Evolutionary conservation across 768 basidiomycete genomes (phyloP).

Genomic region (Boletus eberwhitei): DNA sequence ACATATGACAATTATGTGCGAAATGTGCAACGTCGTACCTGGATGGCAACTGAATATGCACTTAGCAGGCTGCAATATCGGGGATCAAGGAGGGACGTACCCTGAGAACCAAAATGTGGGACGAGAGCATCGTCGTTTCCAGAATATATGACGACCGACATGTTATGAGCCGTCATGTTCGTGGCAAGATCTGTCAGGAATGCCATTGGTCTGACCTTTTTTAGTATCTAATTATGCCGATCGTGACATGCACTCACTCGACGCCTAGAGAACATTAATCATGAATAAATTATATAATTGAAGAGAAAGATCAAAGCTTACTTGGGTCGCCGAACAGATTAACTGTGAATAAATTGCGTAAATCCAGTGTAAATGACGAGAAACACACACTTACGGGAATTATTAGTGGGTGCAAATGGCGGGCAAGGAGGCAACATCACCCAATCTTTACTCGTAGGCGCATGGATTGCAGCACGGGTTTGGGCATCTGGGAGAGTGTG

Average conservation of each 20-base stretch:
- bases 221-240: neutral
- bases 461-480: conserved; percentile 60
- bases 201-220: conserved; percentile 48
- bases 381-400: conserved; percentile 11
- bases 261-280: conserved; percentile 21
- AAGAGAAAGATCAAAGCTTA: conserved; percentile 14
- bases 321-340: conserved; percentile 28
- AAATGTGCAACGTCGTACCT: conserved; percentile 32
- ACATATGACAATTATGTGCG: neutral
- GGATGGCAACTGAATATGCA: conserved; percentile 46
- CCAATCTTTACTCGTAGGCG: conserved; percentile 60
- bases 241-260: conserved; percentile 26
- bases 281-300: neutral
- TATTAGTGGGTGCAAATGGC: conserved; percentile 14
- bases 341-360: conserved; percentile 3
- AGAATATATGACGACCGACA: conserved; percentile 55
- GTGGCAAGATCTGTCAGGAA: conserved; percentile 64
- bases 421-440: conserved; percentile 23
- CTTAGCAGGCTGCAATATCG: neutral
- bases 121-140: conserved; percentile 68
- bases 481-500: conserved; percentile 38
- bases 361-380: neutral
- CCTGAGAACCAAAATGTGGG: conserved; percentile 59
- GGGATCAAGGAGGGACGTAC: conserved; percentile 32
- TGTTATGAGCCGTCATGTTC: conserved; percentile 48